Evolutionary conservation across 192 early-diverging fungal genomes (phyloP), one percentile per base, ranked within the genome.

Genomic region (Coemansia sp.): DNA sequence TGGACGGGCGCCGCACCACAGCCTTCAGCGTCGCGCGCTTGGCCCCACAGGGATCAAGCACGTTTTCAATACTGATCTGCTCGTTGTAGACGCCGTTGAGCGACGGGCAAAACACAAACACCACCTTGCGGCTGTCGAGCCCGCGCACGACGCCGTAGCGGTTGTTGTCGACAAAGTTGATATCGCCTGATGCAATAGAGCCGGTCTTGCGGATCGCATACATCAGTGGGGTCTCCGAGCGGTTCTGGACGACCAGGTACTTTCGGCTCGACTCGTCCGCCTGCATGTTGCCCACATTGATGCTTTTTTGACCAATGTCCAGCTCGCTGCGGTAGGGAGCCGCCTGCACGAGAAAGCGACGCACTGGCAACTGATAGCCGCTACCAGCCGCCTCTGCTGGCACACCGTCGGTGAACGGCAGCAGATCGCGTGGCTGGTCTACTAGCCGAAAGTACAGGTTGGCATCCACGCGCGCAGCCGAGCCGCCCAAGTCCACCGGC

Each of bases 201-300:
- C 97, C 97, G 0, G 94, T 94, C 74, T 97, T 99, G 24, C 88
- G 86, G 67, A 99, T 92, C 21, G 88, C 84, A 65, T 97, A 99
- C 28, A 99, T 82, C 58, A 96, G 73, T 0, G 95, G 89, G 21
- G 89, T 88, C 71, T 96, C 95, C 22, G 90, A 89, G 19, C 91
- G 90, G 73, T 99, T 97, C 56, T 93, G 88, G 34, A 97, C 86
- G 23, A 99, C 92, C 18, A 88, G 86, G 70, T 96, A 96, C 44
- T 89, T 92, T 44, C 92, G 84, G 47, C 87, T 84, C 0, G 69
- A 32, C 68, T 91, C 88, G 68, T 94, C 92, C 48, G 88, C 88
- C 70, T 97, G 93, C 57, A 97, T 83, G 22, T 85, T 83, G 28
- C 97, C 97, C 78, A 99, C 96, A 58, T 98, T 98, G 79, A 97